Evolutionary conservation across 2,329 filamentous ascomycete genomes (phyloP).

Genomic region (Neopestalotiopsis sp.): DNA sequence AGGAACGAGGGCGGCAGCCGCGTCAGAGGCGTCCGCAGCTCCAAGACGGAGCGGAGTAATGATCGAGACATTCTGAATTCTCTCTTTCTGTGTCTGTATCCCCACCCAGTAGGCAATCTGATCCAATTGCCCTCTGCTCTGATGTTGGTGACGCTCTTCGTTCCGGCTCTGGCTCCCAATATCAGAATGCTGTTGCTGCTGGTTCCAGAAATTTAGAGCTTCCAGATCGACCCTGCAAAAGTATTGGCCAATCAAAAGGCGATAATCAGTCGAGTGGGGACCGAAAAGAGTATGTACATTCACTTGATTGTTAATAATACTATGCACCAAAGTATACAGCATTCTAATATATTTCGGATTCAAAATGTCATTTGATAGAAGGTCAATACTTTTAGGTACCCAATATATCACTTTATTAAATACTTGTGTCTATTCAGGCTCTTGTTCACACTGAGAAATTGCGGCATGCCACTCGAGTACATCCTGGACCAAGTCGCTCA

Average conservation of each 20-base stretch:
- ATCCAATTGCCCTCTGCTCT: neutral
- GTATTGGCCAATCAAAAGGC: neutral
- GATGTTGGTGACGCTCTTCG: neutral
- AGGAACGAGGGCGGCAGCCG: slow-evolving; percentile 56
- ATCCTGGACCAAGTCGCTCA: too few relatives aligned
- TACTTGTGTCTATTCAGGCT: too few relatives aligned
- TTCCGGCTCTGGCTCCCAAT: neutral
- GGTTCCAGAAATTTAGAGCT: slow-evolving; percentile 15
- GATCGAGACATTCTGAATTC: slow-evolving; percentile 56
- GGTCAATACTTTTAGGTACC: too few relatives aligned
- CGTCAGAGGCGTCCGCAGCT: slow-evolving; percentile 55
- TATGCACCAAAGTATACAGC: neutral
- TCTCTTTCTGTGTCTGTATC: neutral
- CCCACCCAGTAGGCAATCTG: neutral
- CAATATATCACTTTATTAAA: too few relatives aligned
- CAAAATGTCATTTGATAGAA: too few relatives aligned
- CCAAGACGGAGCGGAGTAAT: slow-evolving; percentile 67
- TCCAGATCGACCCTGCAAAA: neutral
- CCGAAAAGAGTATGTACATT: too few relatives aligned
- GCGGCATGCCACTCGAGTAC: too few relatives aligned
- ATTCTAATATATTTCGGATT: too few relatives aligned
- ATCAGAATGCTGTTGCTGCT: neutral
- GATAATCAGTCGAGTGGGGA: neutral
- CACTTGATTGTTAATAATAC: too few relatives aligned
- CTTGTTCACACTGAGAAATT: too few relatives aligned